Conservation (phyloP, 2,329 filamentous ascomycete species). For the Colletotrichum viniferum region DNA sequence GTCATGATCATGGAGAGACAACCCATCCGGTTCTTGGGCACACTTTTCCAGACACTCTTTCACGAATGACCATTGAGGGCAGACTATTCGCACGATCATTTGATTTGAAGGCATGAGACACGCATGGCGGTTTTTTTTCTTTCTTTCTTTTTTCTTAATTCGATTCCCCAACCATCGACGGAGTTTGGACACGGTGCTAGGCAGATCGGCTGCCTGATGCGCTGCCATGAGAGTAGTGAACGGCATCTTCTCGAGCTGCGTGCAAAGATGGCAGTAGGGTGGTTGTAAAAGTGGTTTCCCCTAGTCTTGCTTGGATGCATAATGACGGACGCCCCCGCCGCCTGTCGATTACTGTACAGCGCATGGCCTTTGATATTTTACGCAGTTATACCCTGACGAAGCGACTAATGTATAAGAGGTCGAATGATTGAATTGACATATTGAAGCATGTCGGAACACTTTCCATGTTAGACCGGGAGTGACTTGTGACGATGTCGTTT, state of each 20-base stretch:
- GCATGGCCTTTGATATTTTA: constrained; percentile 27
- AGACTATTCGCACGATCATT: background rate
- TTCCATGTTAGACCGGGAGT: background rate
- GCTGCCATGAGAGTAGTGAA: background rate
- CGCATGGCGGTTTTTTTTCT: constrained; percentile 16
- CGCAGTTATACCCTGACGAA: constrained; percentile 38
- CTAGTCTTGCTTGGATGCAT: constrained; percentile 27
- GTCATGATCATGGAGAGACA: background rate
- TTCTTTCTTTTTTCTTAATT: background rate
- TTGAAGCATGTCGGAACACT: background rate
- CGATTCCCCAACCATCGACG: background rate
- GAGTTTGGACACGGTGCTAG: background rate
- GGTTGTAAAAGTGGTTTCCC: background rate
- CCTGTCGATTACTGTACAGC: constrained; percentile 29
- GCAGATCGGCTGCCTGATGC: background rate
- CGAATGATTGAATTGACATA: constrained; percentile 1
- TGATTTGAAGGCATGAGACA: constrained; percentile 22
- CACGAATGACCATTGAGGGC: background rate
- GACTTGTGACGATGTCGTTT: background rate
- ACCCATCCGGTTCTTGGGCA: background rate
- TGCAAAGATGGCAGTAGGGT: background rate
- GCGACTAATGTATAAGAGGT: constrained; percentile 34
- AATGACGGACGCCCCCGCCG: constrained; percentile 2
- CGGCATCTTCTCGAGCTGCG: background rate
- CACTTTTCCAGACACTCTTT: background rate